Percentiles rank a stretch among this genome's conserved stretches.
phyloP scores from a whole-genome alignment of 805 yeast species.

The Suhomyces sp. region DNA sequence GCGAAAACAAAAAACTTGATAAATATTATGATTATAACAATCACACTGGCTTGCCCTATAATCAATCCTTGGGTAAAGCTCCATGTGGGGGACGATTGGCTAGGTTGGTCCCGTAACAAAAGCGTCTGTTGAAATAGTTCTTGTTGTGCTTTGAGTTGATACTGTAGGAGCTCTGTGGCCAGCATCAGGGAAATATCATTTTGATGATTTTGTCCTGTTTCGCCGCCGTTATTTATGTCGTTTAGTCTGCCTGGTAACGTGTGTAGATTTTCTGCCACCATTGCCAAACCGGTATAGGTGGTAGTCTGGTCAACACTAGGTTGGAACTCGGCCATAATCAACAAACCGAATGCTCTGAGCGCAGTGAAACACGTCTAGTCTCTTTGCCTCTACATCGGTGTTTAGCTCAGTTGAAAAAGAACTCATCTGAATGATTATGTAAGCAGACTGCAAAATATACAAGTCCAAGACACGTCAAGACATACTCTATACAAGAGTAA shows the following conservation, averaged over 20 bases:
- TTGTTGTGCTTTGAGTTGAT: conserved; percentile 28
- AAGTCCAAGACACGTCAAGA: too few relatives aligned
- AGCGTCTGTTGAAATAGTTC: conserved; percentile 29
- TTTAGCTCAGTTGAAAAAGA: too few relatives aligned
- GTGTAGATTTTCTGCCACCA: neutral
- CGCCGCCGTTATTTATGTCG: neutral
- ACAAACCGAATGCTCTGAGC: neutral
- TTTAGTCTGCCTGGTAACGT: neutral
- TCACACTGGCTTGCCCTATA: conserved; percentile 71
- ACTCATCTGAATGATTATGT: neutral
- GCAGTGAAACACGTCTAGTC: neutral
- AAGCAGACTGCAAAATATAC: neutral
- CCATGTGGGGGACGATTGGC: conserved; percentile 36
- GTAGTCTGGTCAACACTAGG: neutral
- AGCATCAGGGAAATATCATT: neutral
- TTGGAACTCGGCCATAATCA: neutral
- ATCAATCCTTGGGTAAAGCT: conserved; percentile 77
- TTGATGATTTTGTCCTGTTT: neutral
- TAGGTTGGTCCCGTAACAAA: conserved; percentile 16
- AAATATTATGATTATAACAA: conserved; percentile 58
- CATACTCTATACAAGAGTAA: too few relatives aligned
- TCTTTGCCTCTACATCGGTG: too few relatives aligned
- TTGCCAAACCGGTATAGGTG: neutral
- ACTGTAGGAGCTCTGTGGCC: conserved; percentile 17
- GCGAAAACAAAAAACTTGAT: conserved; percentile 76